Base-by-base conservation (phyloP, 2,329 filamentous ascomycete genomes). In the Talaromyces sp. region DNA sequence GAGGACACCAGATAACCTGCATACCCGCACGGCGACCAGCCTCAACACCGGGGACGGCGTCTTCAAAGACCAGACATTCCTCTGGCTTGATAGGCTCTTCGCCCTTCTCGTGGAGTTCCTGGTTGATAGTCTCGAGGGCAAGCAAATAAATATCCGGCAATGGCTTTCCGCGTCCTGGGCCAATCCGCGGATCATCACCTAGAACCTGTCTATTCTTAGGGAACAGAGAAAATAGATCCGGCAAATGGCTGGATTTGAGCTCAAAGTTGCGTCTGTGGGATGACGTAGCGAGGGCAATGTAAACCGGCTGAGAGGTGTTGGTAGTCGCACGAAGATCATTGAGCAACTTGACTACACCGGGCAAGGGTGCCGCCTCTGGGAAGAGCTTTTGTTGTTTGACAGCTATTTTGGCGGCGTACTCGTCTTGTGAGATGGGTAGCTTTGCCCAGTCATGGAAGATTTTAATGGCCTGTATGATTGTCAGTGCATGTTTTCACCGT, bases 11-110 rank as follows among this genome's bases (percentile, higher is more conserved):
- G 1, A 97, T 84, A 13, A 96, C 93, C 70, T 94, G 88, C 94
- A 98, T 98, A 0, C 94, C 94, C 0, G 95, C 95, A 69, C 95
- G 87, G 62, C 95, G 84, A 4, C 93, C 95, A 1, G 92, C 88
- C 79, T 99, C 95, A 2, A 97, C 92, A 3, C 95, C 95, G 0
- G 93, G 92, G 1, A 98, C 93, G 54, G 90, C 92, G 77, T 99
- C 95, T 79, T 99, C 95, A 72, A 99, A 98, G 0, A 98, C 95
- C 17, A 99, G 83, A 75, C 95, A 98, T 78, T 98, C 94, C 70
- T 91, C 90, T 0, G 93, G 92, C 63, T 75, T 83, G 68, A 99
- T 89, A 62, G 84, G 82, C 66, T 85, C 80, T 69, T 84, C 80
- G 61, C 90, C 88, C 45, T 72, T 70, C 0, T 82, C 68, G 11